Percentiles rank a stretch among this genome's conserved stretches.
phyloP scores from a whole-genome alignment of 108 stramenopile genomes.

The Pseudonitzschia delicatissima region DNA sequence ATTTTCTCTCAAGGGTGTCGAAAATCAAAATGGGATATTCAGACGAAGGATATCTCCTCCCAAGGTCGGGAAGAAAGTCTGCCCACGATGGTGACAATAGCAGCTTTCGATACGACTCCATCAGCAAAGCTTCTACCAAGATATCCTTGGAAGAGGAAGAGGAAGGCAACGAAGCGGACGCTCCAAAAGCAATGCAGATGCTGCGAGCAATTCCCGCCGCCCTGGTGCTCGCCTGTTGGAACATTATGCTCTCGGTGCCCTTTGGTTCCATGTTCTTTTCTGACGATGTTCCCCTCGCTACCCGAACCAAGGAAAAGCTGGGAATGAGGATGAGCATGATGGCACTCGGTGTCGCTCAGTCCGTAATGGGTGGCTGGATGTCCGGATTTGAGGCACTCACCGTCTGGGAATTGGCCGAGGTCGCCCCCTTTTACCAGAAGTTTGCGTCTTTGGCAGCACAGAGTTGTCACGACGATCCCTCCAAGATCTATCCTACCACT shows the following conservation, averaged over 20 bases:
- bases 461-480: background rate
- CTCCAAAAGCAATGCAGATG: too few relatives aligned
- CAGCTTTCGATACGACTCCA: background rate
- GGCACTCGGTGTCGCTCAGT: background rate
- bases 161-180: too few relatives aligned
- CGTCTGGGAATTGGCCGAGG: background rate
- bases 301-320: background rate
- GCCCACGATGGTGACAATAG: background rate
- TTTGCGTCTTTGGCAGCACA: background rate
- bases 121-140: too few relatives aligned
- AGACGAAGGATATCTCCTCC: background rate
- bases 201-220: background rate
- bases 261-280: background rate
- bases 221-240: background rate
- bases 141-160: too few relatives aligned
- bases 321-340: background rate
- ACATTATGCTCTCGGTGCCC: background rate
- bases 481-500: background rate
- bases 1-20: too few relatives aligned
- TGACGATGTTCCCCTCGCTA: background rate
- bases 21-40: background rate
- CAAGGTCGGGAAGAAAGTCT: background rate
- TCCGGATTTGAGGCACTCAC: background rate
- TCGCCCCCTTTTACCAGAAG: background rate
- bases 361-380: background rate